These are phyloP conservation scores for Trametes cingulata DNA, from an alignment of 768 basidiomycete species.

Conservation along the genomic window DNA sequence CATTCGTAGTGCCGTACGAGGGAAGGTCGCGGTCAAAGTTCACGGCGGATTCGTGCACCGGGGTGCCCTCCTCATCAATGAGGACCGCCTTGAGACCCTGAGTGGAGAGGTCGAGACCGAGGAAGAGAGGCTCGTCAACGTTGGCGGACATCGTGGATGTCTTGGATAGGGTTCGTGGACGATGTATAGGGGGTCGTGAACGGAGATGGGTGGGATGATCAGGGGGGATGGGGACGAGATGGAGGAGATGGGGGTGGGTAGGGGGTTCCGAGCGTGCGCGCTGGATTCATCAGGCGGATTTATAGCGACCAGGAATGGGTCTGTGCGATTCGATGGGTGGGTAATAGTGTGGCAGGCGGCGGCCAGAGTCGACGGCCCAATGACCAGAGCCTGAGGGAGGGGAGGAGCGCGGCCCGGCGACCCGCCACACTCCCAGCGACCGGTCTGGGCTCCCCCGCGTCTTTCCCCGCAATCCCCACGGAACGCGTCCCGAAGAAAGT, in stretches of 20 bases:
- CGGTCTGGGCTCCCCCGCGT: constrained; percentile 5
- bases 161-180: not conserved
- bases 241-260: not conserved
- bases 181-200: not conserved
- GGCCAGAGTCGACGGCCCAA: constrained; percentile 2
- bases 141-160: constrained; percentile 10
- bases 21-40: constrained; percentile 83
- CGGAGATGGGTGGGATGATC: not conserved
- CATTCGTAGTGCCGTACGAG: constrained; percentile 63
- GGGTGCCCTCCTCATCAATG: constrained; percentile 52
- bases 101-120: constrained; percentile 86
- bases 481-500: constrained; percentile 8
- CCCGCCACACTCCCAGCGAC: not conserved
- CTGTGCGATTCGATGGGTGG: not conserved
- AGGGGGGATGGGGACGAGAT: not conserved
- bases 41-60: constrained; percentile 70
- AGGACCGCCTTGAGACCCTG: constrained; percentile 82
- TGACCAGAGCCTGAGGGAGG: not conserved
- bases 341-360: not conserved
- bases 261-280: not conserved
- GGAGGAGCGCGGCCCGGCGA: constrained; percentile 5
- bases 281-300: not conserved
- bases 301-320: constrained; percentile 1
- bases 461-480: constrained; percentile 14
- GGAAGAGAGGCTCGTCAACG: constrained; percentile 46